Percentiles rank a stretch among this genome's conserved stretches.
phyloP scores from a whole-genome alignment of 371 early-diverging fungal genomes.

The Mortierella sp. region DNA sequence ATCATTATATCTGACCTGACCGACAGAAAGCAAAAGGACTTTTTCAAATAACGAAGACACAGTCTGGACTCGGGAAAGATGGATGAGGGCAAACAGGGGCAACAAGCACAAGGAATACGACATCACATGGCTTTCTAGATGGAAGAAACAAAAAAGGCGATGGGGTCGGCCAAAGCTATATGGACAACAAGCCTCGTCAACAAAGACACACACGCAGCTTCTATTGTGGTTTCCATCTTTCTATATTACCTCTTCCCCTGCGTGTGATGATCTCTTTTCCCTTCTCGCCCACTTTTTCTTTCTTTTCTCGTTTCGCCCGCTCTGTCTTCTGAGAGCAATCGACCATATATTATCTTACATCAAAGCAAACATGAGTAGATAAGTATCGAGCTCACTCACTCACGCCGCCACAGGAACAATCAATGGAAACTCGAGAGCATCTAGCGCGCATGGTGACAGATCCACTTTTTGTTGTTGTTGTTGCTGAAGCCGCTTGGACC shows the following conservation, averaged over 20 bases:
- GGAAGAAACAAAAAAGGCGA: not conserved
- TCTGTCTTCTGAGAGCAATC: not conserved
- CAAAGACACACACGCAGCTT: not conserved
- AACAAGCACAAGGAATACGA: not conserved
- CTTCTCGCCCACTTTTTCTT: not conserved
- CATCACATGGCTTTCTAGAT: not conserved
- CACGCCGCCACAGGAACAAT: not conserved
- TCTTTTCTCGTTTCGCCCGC: not conserved
- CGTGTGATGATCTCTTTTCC: not conserved
- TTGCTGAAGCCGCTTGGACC: conserved; percentile 3
- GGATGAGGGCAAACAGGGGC: no score
- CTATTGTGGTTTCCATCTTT: not conserved
- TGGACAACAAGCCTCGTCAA: no score
- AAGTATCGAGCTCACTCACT: not conserved
- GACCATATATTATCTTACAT: not conserved
- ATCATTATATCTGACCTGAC: conserved; percentile 1
- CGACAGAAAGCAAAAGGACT: not conserved
- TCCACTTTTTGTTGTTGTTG: not conserved
- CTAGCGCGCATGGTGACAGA: not conserved
- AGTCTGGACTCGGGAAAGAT: not conserved
- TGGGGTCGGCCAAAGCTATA: not conserved
- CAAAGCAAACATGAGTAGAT: not conserved
- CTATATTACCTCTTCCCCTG: not conserved
- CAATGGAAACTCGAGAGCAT: not conserved
- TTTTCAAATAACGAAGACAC: no score